These are phyloP conservation scores for Phytophthora ohioensis DNA, from an alignment of 352 stramenopile species.

Conservation along the genomic window DNA sequence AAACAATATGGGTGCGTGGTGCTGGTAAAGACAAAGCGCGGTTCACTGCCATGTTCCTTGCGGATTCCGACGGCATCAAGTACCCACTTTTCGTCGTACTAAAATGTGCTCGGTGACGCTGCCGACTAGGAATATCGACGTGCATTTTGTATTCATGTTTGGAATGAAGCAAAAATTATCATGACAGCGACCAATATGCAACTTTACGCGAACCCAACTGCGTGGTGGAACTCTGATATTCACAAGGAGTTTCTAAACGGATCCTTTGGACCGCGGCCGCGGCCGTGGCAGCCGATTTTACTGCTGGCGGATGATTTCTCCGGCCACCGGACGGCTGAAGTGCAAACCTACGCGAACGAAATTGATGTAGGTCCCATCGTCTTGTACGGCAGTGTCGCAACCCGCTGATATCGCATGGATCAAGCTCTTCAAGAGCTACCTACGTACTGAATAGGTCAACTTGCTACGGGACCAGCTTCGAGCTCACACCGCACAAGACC, in stretches of 20 bases:
- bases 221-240: background rate
- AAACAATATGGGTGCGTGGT: background rate
- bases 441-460: too few species aligned
- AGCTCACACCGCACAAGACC: too few species aligned
- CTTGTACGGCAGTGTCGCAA: too few species aligned
- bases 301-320: background rate
- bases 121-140: slow-evolving; percentile 3
- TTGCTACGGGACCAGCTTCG: too few species aligned
- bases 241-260: slow-evolving; percentile 1
- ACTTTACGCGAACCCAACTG: slow-evolving; percentile 2
- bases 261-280: background rate
- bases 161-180: slow-evolving; percentile 10
- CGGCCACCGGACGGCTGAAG: too few species aligned
- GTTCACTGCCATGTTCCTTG: slow-evolving; percentile 8
- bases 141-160: slow-evolving; percentile 10
- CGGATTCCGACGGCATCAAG: background rate
- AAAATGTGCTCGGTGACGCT: slow-evolving; percentile 2
- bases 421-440: too few species aligned
- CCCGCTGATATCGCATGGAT: too few species aligned
- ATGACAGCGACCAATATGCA: background rate
- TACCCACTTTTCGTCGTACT: slow-evolving; percentile 4
- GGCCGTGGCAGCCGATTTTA: background rate
- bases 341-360: too few species aligned
- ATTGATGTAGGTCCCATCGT: too few species aligned
- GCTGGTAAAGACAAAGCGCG: slow-evolving; percentile 4